Evolutionary conservation across 1,139 yeast species (phyloP), one percentile per base, ranked within the genome.

Genomic region (Hansenula sp.): DNA sequence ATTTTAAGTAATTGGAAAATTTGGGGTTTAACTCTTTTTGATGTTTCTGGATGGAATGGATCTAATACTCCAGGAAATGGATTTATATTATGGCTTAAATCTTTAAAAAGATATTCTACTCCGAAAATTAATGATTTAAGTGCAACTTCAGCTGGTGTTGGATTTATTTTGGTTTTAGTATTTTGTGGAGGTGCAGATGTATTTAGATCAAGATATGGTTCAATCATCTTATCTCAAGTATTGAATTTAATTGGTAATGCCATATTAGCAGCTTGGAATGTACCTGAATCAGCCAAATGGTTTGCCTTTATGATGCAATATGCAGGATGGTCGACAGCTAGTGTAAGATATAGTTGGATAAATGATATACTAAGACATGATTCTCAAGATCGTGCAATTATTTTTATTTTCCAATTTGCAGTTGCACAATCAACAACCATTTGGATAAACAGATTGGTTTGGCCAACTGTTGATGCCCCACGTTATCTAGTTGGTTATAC

Each of bases 401-500:
- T 65, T 11, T 44, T 64, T 34, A 56, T 66, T 6, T 64, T 61
- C 42, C 62, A 65, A 6, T 59, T 63, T 2, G 49, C 60, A 37
- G 65, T 66, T 9, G 31, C 31, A 25, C 27, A 25, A 25, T 25
- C 27, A 7, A 25, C 27, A 25, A 25, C 27, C 5, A 25, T 25
- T 29, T 61, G 66, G 66, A 55, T 62, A 32, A 62, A 64, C 11
- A 48, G 56, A 17, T 53, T 74, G 29, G 78, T 77, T 3, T 80
- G 82, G 71, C 72, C 68, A 40, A 79, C 85, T 1, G 66, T 62
- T 2, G 79, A 77, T 27, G 68, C 75, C 1, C 85, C 83, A 20
- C 55, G 69, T 36, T 78, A 61, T 52, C 61, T 62, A 35, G 72
- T 66, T 40, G 85, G 84, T 38, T 79, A 66, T 53, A 57, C 68